Conservation (phyloP, 2,329 filamentous ascomycete species). For the Sporothrix pseudoabietina region DNA sequence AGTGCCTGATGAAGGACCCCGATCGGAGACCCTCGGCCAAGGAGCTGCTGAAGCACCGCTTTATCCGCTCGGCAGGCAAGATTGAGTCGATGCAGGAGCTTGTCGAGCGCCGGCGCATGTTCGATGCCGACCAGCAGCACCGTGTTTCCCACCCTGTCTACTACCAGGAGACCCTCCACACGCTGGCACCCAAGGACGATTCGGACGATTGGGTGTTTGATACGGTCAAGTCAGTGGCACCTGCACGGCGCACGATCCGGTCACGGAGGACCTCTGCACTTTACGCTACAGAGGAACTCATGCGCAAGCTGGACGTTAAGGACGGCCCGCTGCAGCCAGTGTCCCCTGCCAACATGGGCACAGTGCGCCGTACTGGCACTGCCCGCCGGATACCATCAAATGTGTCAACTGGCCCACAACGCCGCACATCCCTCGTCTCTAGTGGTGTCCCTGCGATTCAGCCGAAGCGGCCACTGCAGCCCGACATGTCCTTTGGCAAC, state of each 20-base stretch:
- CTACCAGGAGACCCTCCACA: conserved; percentile 89
- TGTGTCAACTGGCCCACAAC: conserved; percentile 38
- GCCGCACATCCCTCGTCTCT: conserved; percentile 24
- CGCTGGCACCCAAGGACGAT: conserved; percentile 66
- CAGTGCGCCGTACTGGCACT: conserved; percentile 61
- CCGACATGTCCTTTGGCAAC: conserved; percentile 93
- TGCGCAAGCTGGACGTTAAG: conserved; percentile 63
- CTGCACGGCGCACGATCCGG: conserved; percentile 49
- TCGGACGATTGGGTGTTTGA: conserved; percentile 95
- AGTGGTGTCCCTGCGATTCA: conserved; percentile 46
- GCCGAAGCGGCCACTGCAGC: conserved; percentile 76
- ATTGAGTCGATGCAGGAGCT: conserved; percentile 86
- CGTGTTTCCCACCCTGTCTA: conserved; percentile 74
- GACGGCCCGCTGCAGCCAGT: conserved; percentile 61
- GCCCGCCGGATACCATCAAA: conserved; percentile 52
- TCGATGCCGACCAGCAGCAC: conserved; percentile 72
- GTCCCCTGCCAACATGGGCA: conserved; percentile 53
- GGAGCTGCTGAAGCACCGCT: conserved; percentile 84
- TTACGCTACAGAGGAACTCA: conserved; percentile 60
- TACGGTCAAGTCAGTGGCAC: conserved; percentile 75
- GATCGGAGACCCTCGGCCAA: conserved; percentile 81
- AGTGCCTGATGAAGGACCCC: conserved; percentile 90
- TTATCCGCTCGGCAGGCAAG: conserved; percentile 84
- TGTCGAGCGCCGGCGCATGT: conserved; percentile 79
- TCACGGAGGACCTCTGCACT: conserved; percentile 60